Evolutionary conservation across 345 rosid genomes (phyloP).

Genomic region (Brassica cretica): DNA sequence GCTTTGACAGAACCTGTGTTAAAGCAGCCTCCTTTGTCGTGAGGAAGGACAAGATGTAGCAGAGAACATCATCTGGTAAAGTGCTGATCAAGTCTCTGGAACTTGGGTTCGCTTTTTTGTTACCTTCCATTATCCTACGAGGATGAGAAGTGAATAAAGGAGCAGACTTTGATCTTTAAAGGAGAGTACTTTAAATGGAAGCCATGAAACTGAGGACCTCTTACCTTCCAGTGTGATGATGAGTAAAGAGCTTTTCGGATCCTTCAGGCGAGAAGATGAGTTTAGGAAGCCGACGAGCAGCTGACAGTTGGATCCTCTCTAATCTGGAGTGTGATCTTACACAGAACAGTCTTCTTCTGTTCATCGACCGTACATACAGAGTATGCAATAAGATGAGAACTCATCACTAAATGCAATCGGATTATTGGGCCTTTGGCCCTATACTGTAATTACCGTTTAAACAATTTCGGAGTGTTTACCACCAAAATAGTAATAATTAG

Average conservation of each 20-base stretch:
- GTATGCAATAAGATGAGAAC: neutral
- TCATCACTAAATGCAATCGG: too few relatives aligned
- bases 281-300: neutral
- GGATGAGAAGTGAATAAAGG: neutral
- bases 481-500: too few relatives aligned
- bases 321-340: neutral
- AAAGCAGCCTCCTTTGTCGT: constrained; percentile 31
- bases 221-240: neutral
- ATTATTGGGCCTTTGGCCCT: neutral
- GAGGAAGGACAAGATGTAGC: constrained; percentile 17
- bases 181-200: neutral
- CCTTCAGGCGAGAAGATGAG: neutral
- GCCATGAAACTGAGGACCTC: neutral
- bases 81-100: constrained; percentile 5
- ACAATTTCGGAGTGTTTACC: too few relatives aligned
- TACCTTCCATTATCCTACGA: neutral
- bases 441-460: neutral
- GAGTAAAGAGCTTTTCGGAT: neutral
- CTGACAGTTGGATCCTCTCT: neutral
- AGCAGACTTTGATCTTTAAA: neutral
- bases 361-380: neutral
- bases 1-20: constrained; percentile 14
- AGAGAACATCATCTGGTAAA: constrained; percentile 30
- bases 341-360: neutral
- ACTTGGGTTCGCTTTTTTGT: neutral